A percentile compares a stretch with the other conserved stretches of the same genome.
These are phyloP conservation scores for Takakia lepidozioides DNA, from an alignment of 225 moss, liverwort and hornwort species.

Conservation along the genomic window DNA sequence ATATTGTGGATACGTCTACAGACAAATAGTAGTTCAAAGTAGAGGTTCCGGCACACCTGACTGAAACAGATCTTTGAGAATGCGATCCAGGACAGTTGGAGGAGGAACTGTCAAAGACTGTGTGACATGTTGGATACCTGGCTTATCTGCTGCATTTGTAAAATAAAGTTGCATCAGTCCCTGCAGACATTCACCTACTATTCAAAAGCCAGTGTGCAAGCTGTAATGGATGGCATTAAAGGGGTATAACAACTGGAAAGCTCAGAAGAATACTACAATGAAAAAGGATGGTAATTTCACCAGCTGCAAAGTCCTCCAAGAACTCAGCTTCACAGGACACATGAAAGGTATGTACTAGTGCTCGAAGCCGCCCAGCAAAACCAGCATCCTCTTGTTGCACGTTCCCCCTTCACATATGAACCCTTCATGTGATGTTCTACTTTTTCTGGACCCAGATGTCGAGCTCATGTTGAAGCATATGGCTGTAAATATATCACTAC, in stretches of 20 bases:
- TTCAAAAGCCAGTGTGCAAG: too few relatives aligned
- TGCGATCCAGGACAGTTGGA: slow-evolving; percentile 70
- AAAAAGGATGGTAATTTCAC: slow-evolving; percentile 19
- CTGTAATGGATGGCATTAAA: too few relatives aligned
- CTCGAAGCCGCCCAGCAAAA: slow-evolving; percentile 78
- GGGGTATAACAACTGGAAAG: too few relatives aligned
- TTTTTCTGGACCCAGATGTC: not conserved
- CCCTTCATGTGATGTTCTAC: not conserved
- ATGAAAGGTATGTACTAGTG: slow-evolving; percentile 72
- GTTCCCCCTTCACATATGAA: slow-evolving; percentile 16
- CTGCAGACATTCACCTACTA: not conserved
- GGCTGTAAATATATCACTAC: too few relatives aligned
- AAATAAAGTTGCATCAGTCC: slow-evolving; percentile 2
- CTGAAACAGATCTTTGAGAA: slow-evolving; percentile 85
- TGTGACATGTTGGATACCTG: slow-evolving; percentile 76
- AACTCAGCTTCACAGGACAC: slow-evolving; percentile 71
- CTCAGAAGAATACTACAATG: not conserved
- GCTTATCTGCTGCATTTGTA: slow-evolving; percentile 58
- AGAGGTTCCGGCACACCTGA: slow-evolving; percentile 60
- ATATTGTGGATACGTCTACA: too few relatives aligned
- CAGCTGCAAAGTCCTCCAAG: slow-evolving; percentile 87
- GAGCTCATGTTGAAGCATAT: not conserved
- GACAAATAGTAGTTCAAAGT: too few relatives aligned
- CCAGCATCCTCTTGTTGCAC: slow-evolving; percentile 62
- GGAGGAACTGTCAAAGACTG: slow-evolving; percentile 78